Base-by-base conservation (phyloP, 495 filamentous ascomycete species). In the Tuber borchii region DNA sequence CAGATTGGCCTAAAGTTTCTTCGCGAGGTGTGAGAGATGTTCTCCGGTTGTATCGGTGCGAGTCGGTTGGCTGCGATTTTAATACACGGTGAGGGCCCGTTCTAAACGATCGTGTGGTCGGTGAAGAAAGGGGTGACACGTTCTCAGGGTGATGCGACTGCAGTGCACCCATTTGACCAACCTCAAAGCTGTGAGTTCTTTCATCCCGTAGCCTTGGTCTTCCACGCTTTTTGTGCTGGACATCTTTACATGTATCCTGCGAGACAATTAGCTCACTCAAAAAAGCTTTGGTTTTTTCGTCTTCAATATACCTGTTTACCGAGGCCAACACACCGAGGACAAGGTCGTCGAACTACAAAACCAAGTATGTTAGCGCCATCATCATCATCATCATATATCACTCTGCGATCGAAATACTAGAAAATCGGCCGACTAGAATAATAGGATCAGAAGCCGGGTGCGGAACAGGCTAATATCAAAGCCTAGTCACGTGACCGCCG, bases 181-280 rank as follows among this genome's bases (percentile, higher is more conserved):
- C 80, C 71, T 90, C 88, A 76, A 87, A 90, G 77, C 88, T 87
- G 40, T 85, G 81, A 77, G 89, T 86, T 77, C 86, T 84, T 72
- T 97, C 95, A 80, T 97, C 94, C 82, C 95, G 91, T 81, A 99
- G 87, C 72, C 95, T 91, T 79, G 95, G 95, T 74, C 95, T 88
- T 34, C 95, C 95, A 76, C 95, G 88, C 83, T 97, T 98, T 85
- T 97, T 99, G 85, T 98, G 95, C 79, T 94, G 93, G 37, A 98
- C 93, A 84, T 99, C 95, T 72, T 93, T 87, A 79, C 95, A 98
- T n/a, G 92, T 89, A 72, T 94, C 91, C 88, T 97, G 85, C 78
- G 74, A 82, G 45, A 78, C 42, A 48, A 71, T 80, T 72, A 82
- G 73, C 74, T 26, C 70, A 48, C 26, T 17, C 14, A 6, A 17